phyloP scores from a whole-genome alignment of 2,329 filamentous ascomycete genomes.

The Clarireedia monteithiana region DNA sequence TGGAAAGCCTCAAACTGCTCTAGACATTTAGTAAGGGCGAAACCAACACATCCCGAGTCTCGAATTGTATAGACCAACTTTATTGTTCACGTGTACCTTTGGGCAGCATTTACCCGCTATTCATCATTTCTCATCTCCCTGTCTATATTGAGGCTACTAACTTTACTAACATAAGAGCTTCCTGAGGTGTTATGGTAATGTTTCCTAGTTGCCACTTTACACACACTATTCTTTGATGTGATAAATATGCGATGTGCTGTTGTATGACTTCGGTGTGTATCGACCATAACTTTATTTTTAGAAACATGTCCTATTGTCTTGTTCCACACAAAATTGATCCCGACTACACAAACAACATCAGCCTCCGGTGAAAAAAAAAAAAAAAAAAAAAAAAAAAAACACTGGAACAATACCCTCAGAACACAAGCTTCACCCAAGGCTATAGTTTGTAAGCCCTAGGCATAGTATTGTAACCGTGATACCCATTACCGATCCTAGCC shows the following conservation, averaged over 20 bases:
- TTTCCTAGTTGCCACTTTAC: neutral
- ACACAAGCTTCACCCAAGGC: neutral
- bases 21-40: neutral
- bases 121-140: no score
- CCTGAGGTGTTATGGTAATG: neutral
- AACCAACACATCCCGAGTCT: neutral
- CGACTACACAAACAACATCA: neutral
- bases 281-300: neutral
- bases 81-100: neutral
- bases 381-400: neutral
- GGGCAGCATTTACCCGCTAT: no score
- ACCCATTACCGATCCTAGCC: neutral
- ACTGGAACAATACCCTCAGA: neutral
- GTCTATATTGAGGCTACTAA: no score
- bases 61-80: neutral
- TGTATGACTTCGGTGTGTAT: neutral
- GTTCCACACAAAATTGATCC: neutral
- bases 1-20: neutral
- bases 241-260: neutral
- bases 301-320: neutral
- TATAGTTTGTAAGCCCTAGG: neutral
- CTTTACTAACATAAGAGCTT: no score
- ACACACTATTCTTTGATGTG: no score
- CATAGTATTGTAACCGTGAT: neutral
- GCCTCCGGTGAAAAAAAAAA: neutral